Evolutionary conservation across 106 monocot species (phyloP), one percentile per base, ranked within the genome.

Genomic region (Amphibolis antarctica): DNA sequence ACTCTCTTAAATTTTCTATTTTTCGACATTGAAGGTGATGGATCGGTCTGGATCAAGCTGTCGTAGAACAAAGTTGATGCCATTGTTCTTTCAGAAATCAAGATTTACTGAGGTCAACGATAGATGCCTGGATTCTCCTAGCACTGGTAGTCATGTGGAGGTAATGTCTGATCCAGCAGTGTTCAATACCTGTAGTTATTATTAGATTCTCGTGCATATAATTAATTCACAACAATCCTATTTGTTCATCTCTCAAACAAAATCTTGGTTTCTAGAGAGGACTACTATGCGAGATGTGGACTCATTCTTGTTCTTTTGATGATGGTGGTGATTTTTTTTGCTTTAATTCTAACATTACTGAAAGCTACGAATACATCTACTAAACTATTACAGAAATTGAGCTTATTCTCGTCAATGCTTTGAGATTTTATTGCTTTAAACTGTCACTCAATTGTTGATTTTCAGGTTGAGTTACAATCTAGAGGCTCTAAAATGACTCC

Each of bases 401-500:
- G n/a, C n/a, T n/a, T n/a, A n/a, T n/a, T n/a, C n/a, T n/a, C n/a
- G n/a, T n/a, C 36, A 7, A 2, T 36, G 36, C 36, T 36, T 36
- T 36, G 7, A 36, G 36, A 36, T 36, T 36, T 36, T 36, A 36
- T 36, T 36, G 4, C 36, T 36, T 36, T 4, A 7, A 36, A 36
- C 36, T 36, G 4, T 7, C 7, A 36, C 7, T 36, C 36, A 4
- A n/a, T 36, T 36, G 36, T 4, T 36, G 7, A 12, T 26, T 63
- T 75, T 21, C 76, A 89, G 89, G 60, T 24, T 27, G 66, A 82
- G 27, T 46, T 71, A 19, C 36, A 15, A 25, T 67, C 77, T 68
- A 76, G 60, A 69, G 53, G 70, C 26, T 29, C 46, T 19, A 44
- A 71, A 54, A 9, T 18, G 17, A 29, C 28, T 28, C 47, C 75